Evolutionary conservation across 2,329 filamentous ascomycete species (phyloP), one percentile per base, ranked within the genome.

Genomic region (Phaeosphaeriaceae sp.): DNA sequence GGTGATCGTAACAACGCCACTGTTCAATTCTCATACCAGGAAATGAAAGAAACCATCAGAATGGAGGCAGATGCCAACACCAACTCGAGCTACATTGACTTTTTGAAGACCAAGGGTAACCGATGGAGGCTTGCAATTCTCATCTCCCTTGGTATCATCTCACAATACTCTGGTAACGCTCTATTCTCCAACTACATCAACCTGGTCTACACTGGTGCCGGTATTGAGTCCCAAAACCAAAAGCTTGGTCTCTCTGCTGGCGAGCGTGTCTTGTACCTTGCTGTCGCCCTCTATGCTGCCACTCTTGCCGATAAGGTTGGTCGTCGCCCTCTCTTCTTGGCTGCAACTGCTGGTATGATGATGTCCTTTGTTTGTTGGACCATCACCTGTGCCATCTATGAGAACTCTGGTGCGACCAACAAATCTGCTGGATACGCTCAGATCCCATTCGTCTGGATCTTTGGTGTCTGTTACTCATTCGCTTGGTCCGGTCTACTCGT

Each of bases 121-220:
- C 79, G 84, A 39, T 85, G 83, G 77, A 79, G 86, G n/a, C 73
- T 88, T 43, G 77, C 79, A 26, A 82, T 88, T 48, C 76, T 87
- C 34, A 69, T 87, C 42, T 86, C 83, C 0, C 78, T 88, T 20
- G 86, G 84, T 66, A 73, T 88, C 63, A 85, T 88, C 64, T 87
- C 84, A 3, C 85, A 88, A 71, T 88, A 86, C 71, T 84, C 81
- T 42, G 86, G 86, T 39, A 88, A 87, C 61, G 85, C 83, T 13
- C 72, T 88, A 2, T 83, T 88, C 67, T 84, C 80, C 58, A 87
- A 87, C 73, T 88, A 88, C 69, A 83, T 85, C 70, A 81, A 84
- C 56, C 74, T 79, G 39, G 79, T 88, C 54, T 87, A 87, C 71
- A 74, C 77, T 29, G 80, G 81, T 40, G 83, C 84, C 29, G 85